Evolutionary conservation across 371 early-diverging fungal genomes (phyloP), one percentile per base, ranked within the genome.

Genomic region (Blastocladiella emersonii): DNA sequence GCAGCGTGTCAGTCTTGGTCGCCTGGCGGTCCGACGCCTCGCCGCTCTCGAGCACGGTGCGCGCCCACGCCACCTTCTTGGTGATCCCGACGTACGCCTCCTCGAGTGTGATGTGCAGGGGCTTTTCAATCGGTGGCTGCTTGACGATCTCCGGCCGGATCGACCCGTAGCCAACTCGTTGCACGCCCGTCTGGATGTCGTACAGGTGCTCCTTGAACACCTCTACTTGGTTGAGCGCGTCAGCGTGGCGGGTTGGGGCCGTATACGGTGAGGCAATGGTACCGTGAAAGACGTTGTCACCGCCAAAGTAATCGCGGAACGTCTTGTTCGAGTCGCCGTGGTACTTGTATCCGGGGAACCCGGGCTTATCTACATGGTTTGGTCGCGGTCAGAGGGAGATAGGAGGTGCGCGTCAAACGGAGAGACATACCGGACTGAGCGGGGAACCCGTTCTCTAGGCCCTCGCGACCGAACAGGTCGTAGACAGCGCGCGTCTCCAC

Each of bases 391-490:
- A 1, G 36, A 17, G 21, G 36, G 7, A 5, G 13, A 45, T 32
- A 30, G 4, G 39, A 32, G 51, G 7, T 48, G 12, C 15, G 1
- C 30, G 2, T 12, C 8, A 64, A 27, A 5, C 32, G 35, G 41
- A 23, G 8, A 25, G 32, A 37, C 15, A 12, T 39, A 2, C 17
- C 21, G 7, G 56, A 76, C 77, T 74, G 17, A 15, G 65, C 48
- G n/a, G 76, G 77, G 25, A 79, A 74, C 6, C 79, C 81, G 43
- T 76, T 70, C 44, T 64, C 70, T 45, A 79, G 64, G 27, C 77
- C 81, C 35, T 75, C 74, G 8, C 61, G 64, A 13, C 79, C 79
- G 62, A 73, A 81, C 61, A 74, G 74, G 65, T 85, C 86, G 62
- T 82, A 84, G 27, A 76, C 65, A 7, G 78, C 76, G 64, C 78